Evolutionary conservation across 1,284 basidiomycete species (phyloP), one percentile per base, ranked within the genome.

Genomic region (Pseudozyma thailandica): DNA sequence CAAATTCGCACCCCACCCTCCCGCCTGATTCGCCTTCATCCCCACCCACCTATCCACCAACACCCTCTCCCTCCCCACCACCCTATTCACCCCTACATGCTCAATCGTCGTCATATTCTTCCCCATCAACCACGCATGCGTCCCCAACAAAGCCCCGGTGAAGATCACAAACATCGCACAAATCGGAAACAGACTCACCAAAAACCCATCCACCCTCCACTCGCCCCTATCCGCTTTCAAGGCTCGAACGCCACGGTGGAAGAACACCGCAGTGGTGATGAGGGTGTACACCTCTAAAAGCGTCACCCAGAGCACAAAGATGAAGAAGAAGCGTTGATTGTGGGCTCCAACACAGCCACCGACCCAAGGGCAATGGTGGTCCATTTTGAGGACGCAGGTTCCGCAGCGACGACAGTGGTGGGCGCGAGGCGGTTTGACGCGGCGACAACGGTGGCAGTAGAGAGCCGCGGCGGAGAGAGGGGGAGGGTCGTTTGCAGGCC

Each of bases 271-370:
- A 6, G 87, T 85, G 45, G 85, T 86, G 18, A 86, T 82, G 53
- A 90, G 87, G 3, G 87, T 85, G 85, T 89, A 92, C 2, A 86
- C 43, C 46, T 88, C 87, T 77, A 88, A 88, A 8, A 88, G 31
- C 2, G 85, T 77, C 0, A 86, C 85, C 83, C 89, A 89, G 74
- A 88, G 82, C 18, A 88, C 83, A 77, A 93, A 92, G 78, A 89
- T 89, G 58, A 90, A 69, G 82, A 92, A 91, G 80, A 89, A 91
- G 87, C 90, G 91, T 72, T 92, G 89, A 80, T 93, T 93, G 44
- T 87, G 86, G 4, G 90, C 91, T 10, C 91, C 91, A 8, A 92
- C 90, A 75, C 91, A 92, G 72, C 91, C 90, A 26, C 90, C 91
- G 48, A 92, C 89, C 91, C 91, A 84, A 16, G 83, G 83, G 54